Evolutionary conservation across 31 red algal genomes (phyloP), one percentile per base, ranked within the genome.

Genomic region (Odonthalia washingtoniensis): DNA sequence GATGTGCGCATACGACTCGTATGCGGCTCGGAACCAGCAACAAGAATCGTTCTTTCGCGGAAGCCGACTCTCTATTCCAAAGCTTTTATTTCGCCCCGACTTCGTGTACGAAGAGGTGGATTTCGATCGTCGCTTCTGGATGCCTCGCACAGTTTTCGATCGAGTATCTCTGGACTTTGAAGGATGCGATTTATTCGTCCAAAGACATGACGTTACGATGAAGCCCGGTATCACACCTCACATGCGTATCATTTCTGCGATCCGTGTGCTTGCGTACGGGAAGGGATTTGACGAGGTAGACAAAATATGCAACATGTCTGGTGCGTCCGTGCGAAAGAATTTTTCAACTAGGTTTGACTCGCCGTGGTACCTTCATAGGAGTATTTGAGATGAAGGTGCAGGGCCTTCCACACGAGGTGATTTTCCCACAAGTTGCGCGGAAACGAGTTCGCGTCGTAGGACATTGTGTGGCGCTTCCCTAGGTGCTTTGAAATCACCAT

Each of bases 401-500:
- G 62, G 32, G 38, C 63, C 21, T 83, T 39, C 80, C 80, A 70
- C 42, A 63, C 80, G 18, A 17, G 27, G 62, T 27, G 70, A 5
- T 34, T 40, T 33, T 28, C 35, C 80, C 80, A 83, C 9, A n/a
- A n/a, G n/a, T n/a, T n/a, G n/a, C n/a, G n/a, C n/a, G n/a, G n/a
- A n/a, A n/a, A n/a, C n/a, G n/a, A 28, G 3, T 83, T 83, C 28
- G 66, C n/a, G 80, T 83, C 62, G 14, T 83, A 83, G 60, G 41
- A 31, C 80, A 83, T 83, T 24, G 33, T 39, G 45, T 40, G 66
- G 60, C 40, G 35, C 27, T 83, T 3, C 40, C 53, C 63, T 3
- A 83, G 30, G 62, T 12, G 80, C 27, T 69, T 70, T 39, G 53
- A 28, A 40, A 83, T 63, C n/a, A 63, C 80, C 80, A 83, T 83